Evolutionary conservation across 129 eudicot species (phyloP).

Genomic region (Flaveria linearis): DNA sequence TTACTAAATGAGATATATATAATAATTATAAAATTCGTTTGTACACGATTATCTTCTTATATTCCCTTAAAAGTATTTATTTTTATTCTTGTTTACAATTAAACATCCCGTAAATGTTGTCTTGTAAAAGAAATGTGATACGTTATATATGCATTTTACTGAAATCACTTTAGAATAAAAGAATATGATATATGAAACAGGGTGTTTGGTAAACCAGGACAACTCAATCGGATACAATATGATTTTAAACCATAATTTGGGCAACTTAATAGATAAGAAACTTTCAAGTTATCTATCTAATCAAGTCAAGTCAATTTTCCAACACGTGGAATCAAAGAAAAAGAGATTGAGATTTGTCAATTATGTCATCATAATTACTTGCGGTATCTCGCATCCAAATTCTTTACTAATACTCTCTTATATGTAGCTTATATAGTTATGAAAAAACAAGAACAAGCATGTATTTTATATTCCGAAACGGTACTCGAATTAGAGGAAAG

Average conservation of each 20-base stretch:
- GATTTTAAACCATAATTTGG: background rate
- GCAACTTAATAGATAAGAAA: background rate
- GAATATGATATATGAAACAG: background rate
- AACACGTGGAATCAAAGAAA: background rate
- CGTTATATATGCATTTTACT: background rate
- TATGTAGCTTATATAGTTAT: too few relatives aligned
- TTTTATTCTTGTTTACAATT: background rate
- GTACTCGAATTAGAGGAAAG: too few relatives aligned
- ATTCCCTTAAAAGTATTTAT: background rate
- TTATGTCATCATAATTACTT: conserved; percentile 4
- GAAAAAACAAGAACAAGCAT: too few relatives aligned
- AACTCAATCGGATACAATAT: background rate
- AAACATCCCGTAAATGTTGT: background rate
- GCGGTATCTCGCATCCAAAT: background rate
- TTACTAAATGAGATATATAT: too few relatives aligned
- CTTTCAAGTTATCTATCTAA: background rate
- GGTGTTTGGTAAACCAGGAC: background rate
- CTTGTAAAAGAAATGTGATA: background rate
- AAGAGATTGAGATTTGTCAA: background rate
- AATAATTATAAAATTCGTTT: too few relatives aligned
- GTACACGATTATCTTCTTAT: too few relatives aligned
- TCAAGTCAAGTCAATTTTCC: background rate
- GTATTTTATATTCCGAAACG: too few relatives aligned
- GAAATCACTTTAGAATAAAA: background rate
- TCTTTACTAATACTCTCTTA: too few relatives aligned